Evolutionary conservation across 176 grass and related monocot genomes (phyloP).

Genomic region (Secale cereale): DNA sequence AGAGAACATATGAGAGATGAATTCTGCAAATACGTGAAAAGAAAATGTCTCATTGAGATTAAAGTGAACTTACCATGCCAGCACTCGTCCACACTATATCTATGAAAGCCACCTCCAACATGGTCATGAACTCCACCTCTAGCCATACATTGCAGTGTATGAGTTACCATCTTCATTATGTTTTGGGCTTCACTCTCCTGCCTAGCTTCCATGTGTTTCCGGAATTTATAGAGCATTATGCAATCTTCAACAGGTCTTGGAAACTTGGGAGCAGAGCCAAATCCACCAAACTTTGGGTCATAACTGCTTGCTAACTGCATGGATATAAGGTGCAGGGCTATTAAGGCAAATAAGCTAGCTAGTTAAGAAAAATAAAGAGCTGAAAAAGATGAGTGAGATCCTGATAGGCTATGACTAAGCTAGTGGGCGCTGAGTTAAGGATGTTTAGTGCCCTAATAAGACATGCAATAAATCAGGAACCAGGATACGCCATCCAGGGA

Average conservation of each 20-base stretch:
- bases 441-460: background rate
- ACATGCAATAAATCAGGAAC: background rate
- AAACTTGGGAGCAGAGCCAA: conserved; percentile 90
- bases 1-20: conserved; percentile 14
- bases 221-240: conserved; percentile 78
- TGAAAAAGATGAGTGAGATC: background rate
- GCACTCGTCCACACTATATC: conserved; percentile 93
- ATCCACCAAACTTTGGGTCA: conserved; percentile 87
- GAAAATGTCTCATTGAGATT: background rate
- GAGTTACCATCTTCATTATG: conserved; percentile 71
- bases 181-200: conserved; percentile 53
- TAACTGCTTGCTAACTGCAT: conserved; percentile 65
- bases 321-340: background rate
- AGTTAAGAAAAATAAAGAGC: background rate
- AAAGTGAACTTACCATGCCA: conserved; percentile 72
- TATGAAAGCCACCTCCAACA: conserved; percentile 90
- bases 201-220: conserved; percentile 50
- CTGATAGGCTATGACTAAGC: background rate
- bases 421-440: background rate
- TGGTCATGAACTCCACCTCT: conserved; percentile 97
- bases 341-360: background rate
- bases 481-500: background rate
- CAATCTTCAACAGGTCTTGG: conserved; percentile 84
- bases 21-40: background rate
- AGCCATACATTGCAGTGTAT: conserved; percentile 83